These are phyloP conservation scores for Ganoderma boninense DNA, from an alignment of 1,284 basidiomycete genomes.

Conservation along the genomic window DNA sequence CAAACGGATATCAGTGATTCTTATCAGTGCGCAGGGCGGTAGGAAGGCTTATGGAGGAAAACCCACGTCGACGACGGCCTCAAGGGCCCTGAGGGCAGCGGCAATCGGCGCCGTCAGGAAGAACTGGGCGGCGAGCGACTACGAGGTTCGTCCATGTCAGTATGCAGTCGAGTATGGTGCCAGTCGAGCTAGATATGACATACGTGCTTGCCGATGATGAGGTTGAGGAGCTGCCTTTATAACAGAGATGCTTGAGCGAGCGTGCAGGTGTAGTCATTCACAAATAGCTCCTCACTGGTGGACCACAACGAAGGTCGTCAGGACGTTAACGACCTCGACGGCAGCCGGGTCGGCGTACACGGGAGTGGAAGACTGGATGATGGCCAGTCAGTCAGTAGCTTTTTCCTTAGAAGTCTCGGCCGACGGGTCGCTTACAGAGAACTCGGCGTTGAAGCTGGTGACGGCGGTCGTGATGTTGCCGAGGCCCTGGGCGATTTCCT, in stretches of 20 bases:
- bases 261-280: too few species aligned
- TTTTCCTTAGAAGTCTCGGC: neutral
- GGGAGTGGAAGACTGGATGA: neutral
- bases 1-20: neutral
- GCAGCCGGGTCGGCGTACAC: slow-evolving; percentile 9
- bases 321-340: slow-evolving; percentile 9
- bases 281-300: slow-evolving; percentile 5
- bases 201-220: slow-evolving; percentile 19
- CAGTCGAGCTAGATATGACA: neutral
- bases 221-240: slow-evolving; percentile 9
- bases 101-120: slow-evolving; percentile 21
- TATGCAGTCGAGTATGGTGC: neutral
- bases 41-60: neutral
- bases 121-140: slow-evolving; percentile 16
- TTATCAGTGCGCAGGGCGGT: neutral
- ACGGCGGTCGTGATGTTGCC: slow-evolving; percentile 13
- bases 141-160: neutral
- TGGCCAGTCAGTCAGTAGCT: neutral
- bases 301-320: slow-evolving; percentile 18
- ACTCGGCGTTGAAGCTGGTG: slow-evolving; percentile 4
- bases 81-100: slow-evolving; percentile 8
- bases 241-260: neutral
- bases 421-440: neutral
- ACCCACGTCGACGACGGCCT: slow-evolving; percentile 13
- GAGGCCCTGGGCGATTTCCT: slow-evolving; percentile 11